Evolutionary conservation across 345 rosid species (phyloP), one percentile per base, ranked within the genome.

Genomic region (Schrenkiella parvula): DNA sequence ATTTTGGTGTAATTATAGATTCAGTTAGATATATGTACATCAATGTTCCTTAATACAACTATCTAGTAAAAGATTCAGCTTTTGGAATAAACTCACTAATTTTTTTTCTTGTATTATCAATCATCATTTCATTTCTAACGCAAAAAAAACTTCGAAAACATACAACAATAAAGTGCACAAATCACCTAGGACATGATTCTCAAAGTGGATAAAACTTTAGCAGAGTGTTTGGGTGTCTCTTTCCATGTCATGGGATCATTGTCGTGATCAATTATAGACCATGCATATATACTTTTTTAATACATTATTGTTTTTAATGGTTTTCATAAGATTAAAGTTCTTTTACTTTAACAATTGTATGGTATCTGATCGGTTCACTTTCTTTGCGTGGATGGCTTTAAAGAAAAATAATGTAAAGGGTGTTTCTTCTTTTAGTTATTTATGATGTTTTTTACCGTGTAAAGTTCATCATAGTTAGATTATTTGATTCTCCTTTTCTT

Each of bases 181-280:
- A 50, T 35, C 42, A 64, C 42, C 28, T 29, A 14, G 41, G 44
- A 58, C 26, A 54, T 68, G 22, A 53, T 58, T 57, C 37, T 21
- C 14, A 58, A 70, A 70, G 55, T 32, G 15, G 46, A 70, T 10
- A 23, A 15, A 48, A 19, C 44, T 54, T 47, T 41, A 28, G 68
- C 53, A 60, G 52, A 72, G 55, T 53, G 41, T 51, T 39, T 61
- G 62, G 35, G 34, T 51, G 34, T n/a, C 54, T 62, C 39, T 42
- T 53, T 54, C 64, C 70, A 54, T 64, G 35, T 72, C 76, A 63
- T 7, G 41, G 59, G 53, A 72, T 21, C 18, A 52, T 51, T 29
- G 29, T 54, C 32, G 64, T 15, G 56, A 39, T 41, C 56, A 64
- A 25, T 62, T 64, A 42, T 13, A 32, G 70, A 21, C 76, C 64